phyloP scores from a whole-genome alignment of 495 filamentous ascomycete genomes.

The Tuber melanosporum region DNA sequence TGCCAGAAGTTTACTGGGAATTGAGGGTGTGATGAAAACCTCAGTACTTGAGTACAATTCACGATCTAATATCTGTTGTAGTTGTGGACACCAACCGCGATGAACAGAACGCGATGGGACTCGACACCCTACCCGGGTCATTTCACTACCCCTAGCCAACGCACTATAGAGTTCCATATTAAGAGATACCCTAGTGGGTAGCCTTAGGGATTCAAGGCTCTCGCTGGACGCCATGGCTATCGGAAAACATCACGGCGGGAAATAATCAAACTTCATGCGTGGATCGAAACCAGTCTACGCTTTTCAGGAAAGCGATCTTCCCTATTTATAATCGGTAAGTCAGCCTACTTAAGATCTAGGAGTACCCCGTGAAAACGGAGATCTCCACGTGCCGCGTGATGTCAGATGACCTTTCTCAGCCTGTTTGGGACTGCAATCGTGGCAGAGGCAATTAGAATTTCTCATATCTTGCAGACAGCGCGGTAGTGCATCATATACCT shows the following conservation, averaged over 20 bases:
- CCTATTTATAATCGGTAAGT: background rate
- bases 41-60: background rate
- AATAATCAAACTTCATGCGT: background rate
- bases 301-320: background rate
- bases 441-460: background rate
- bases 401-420: background rate
- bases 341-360: background rate
- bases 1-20: background rate
- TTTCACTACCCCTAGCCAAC: background rate
- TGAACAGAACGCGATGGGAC: background rate
- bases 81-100: background rate
- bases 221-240: background rate
- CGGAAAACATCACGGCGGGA: background rate
- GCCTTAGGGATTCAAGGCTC: background rate
- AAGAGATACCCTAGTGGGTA: background rate
- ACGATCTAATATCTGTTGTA: background rate
- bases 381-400: background rate
- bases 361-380: background rate
- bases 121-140: background rate
- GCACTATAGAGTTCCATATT: background rate
- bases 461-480: background rate
- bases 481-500: background rate
- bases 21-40: background rate
- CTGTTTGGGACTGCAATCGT: background rate
- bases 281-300: background rate